phyloP scores from a whole-genome alignment of 148 eudicot genomes.

The Arbutus unedo region DNA sequence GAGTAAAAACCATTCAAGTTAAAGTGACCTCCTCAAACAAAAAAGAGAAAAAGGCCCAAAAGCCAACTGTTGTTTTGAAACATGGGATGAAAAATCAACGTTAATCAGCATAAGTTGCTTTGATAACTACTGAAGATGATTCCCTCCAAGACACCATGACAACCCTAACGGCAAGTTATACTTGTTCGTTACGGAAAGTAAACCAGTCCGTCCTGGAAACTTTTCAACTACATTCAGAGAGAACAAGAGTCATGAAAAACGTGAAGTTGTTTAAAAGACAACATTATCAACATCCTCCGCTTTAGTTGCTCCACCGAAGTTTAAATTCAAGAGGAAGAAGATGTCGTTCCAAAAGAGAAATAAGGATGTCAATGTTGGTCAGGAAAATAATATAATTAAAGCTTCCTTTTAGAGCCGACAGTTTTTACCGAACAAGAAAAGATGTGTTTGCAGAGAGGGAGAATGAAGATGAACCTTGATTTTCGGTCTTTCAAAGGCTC shows the following conservation, averaged over 20 bases:
- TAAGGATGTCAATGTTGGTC: no score
- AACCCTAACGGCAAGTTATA: not conserved
- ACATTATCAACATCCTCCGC: not conserved
- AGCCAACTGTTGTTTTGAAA: not conserved
- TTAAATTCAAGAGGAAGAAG: not conserved
- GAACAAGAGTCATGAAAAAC: not conserved
- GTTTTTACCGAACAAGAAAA: no score
- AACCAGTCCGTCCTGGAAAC: not conserved
- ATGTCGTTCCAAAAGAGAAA: no score
- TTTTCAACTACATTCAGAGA: not conserved
- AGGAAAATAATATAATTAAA: no score
- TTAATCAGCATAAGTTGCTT: not conserved
- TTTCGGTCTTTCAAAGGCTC: not conserved
- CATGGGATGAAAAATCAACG: not conserved
- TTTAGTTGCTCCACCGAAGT: not conserved
- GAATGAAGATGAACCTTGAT: not conserved
- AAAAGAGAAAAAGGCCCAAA: not conserved
- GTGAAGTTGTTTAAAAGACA: no score
- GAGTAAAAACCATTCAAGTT: not conserved
- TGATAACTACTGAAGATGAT: not conserved
- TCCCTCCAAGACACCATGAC: not conserved
- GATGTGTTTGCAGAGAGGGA: not conserved
- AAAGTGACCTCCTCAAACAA: not conserved
- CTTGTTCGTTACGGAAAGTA: not conserved
- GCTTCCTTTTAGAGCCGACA: no score